Percentiles rank a stretch among this genome's conserved stretches.
Conservation (phyloP, 2,329 filamentous ascomycete genomes). For the Dissoconium aciculare region DNA sequence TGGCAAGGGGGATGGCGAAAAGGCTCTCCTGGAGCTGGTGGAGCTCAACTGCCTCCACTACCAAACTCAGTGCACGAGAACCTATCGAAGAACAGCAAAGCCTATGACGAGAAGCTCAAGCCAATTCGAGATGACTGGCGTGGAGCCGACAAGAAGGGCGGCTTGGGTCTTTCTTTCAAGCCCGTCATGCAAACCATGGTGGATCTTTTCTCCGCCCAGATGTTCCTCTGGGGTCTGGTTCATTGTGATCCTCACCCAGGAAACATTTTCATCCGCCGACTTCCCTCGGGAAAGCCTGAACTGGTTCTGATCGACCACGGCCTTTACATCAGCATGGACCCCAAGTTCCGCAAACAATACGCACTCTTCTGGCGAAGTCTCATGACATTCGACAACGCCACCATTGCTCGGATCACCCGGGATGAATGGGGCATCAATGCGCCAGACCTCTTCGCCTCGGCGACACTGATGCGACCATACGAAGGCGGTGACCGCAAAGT, state of each 20-base stretch:
- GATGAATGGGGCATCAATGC: slow-evolving; percentile 77
- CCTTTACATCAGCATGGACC: slow-evolving; percentile 81
- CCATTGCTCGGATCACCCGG: slow-evolving; percentile 54
- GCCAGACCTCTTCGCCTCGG: slow-evolving; percentile 79
- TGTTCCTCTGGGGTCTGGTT: slow-evolving; percentile 91
- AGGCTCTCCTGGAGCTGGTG: slow-evolving; percentile 64
- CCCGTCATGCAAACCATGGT: slow-evolving; percentile 95
- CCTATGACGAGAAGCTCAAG: slow-evolving; percentile 51
- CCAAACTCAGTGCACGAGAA: slow-evolving; percentile 12
- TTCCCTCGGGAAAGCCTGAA: slow-evolving; percentile 68
- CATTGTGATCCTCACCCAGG: slow-evolving; percentile 96
- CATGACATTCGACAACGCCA: slow-evolving; percentile 81
- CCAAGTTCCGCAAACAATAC: slow-evolving; percentile 73
- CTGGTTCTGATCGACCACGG: slow-evolving; percentile 95
- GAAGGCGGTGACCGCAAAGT: slow-evolving; percentile 63
- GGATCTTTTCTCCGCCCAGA: slow-evolving; percentile 90
- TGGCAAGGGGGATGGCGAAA: slow-evolving; percentile 67
- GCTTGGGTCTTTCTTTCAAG: slow-evolving; percentile 65
- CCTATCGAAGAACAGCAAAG: slow-evolving; percentile 29
- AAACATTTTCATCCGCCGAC: slow-evolving; percentile 86
- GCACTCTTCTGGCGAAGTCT: slow-evolving; percentile 84
- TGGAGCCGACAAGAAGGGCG: slow-evolving; percentile 56
- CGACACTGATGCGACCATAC: slow-evolving; percentile 81
- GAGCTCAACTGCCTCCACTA: slow-evolving; percentile 44
- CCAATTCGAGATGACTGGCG: slow-evolving; percentile 68